These are phyloP conservation scores for Wickerhamiella sergipiensis DNA, from an alignment of 805 yeast genomes.

Conservation along the genomic window DNA sequence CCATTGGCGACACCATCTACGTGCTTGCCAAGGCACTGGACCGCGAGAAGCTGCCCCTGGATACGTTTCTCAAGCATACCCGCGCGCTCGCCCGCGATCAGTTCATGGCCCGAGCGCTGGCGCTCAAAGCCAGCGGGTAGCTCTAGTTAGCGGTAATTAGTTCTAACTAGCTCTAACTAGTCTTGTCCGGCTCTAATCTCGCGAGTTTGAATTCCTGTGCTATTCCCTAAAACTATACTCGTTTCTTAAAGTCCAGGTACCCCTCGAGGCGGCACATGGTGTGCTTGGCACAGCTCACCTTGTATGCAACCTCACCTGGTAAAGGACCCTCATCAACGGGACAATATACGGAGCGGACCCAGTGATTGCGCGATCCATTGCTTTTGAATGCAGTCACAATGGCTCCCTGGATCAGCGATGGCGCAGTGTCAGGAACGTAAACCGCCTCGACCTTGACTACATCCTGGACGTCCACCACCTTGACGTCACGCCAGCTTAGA, in stretches of 20 bases:
- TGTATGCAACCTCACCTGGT: not conserved
- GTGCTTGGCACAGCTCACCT: not conserved
- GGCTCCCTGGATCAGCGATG: not conserved
- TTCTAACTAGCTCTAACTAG: no score
- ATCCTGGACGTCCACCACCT: not conserved
- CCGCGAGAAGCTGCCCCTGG: slow-evolving; percentile 32
- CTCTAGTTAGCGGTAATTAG: no score
- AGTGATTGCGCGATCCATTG: not conserved
- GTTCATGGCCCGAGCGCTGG: slow-evolving; percentile 47
- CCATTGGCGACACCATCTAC: slow-evolving; percentile 55
- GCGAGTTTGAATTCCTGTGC: no score
- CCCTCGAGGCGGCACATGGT: not conserved
- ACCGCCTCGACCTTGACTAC: not conserved
- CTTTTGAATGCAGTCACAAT: not conserved
- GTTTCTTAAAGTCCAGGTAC: not conserved
- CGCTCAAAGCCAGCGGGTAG: slow-evolving; percentile 54
- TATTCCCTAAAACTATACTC: not conserved
- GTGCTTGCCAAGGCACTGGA: slow-evolving; percentile 45
- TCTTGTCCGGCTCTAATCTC: no score
- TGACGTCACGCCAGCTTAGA: not conserved
- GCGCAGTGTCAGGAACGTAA: not conserved
- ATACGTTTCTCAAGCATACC: slow-evolving; percentile 32
- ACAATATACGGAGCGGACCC: not conserved
- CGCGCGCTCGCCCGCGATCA: slow-evolving; percentile 52
- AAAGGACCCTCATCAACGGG: not conserved